Conservation (phyloP, 306 rosid genomes). For the Lathyrus tuberosus region DNA sequence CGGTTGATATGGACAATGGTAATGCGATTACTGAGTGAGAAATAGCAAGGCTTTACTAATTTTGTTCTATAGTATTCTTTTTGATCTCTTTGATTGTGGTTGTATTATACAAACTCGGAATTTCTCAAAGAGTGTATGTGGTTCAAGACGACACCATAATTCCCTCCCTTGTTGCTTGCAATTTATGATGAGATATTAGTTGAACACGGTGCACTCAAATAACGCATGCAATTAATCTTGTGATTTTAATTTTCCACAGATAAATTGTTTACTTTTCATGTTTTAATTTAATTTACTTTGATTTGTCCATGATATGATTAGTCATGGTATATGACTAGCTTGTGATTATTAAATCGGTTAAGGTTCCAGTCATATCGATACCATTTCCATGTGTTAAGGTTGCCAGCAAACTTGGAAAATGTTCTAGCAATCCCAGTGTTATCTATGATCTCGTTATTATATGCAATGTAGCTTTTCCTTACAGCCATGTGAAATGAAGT, state of each 20-base stretch:
- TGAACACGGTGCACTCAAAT: not conserved
- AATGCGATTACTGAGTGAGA: conserved; percentile 64
- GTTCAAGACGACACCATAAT: not conserved
- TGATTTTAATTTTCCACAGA: not conserved
- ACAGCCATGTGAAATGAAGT: no score
- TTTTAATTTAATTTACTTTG: not conserved
- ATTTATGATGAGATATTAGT: not conserved
- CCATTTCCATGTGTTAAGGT: not conserved
- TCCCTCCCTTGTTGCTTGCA: not conserved
- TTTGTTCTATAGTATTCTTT: conserved; percentile 24
- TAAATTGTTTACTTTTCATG: not conserved
- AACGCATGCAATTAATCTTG: not conserved
- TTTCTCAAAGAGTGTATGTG: not conserved
- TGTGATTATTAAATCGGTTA: not conserved
- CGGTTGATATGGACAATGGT: conserved; percentile 74
- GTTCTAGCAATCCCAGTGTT: not conserved
- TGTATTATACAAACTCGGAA: conserved; percentile 45
- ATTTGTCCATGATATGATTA: not conserved
- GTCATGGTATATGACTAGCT: not conserved
- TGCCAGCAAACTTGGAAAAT: not conserved
- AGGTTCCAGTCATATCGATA: not conserved
- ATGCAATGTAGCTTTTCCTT: not conserved
- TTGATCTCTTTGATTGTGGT: conserved; percentile 28
- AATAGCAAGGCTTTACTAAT: conserved; percentile 26
- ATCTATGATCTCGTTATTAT: not conserved